Percentiles rank a stretch among this genome's conserved stretches.
phyloP scores from a whole-genome alignment of 148 eudicot genomes.

The Nepenthes mirabilis region DNA sequence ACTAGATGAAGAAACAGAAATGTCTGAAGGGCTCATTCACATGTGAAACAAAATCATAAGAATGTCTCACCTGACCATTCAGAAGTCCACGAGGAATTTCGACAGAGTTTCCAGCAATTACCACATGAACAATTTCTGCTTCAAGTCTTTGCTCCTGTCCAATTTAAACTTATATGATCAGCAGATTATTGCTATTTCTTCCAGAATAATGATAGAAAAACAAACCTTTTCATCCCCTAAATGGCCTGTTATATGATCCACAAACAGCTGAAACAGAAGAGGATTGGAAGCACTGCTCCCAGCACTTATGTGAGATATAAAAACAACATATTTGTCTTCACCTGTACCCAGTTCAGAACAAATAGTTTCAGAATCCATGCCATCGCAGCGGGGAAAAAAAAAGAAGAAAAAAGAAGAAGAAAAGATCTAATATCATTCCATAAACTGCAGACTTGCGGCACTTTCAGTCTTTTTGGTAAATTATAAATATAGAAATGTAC shows the following conservation, averaged over 20 bases:
- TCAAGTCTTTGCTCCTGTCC: constrained; percentile 76
- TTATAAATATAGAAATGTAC: too few relatives aligned
- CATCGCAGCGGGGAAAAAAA: background rate
- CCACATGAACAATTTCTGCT: constrained; percentile 83
- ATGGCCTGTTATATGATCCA: constrained; percentile 94
- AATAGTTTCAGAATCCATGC: background rate
- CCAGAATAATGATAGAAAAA: background rate
- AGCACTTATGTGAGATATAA: constrained; percentile 65
- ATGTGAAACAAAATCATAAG: background rate
- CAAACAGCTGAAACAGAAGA: constrained; percentile 77
- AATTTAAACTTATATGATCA: constrained; percentile 9
- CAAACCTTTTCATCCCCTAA: constrained; percentile 84
- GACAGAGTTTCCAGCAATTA: constrained; percentile 88
- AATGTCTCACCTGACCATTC: constrained; percentile 60
- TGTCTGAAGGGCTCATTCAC: background rate
- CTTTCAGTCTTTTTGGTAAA: too few relatives aligned
- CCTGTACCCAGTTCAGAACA: constrained; percentile 27
- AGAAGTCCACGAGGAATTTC: constrained; percentile 55
- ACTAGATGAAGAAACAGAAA: background rate
- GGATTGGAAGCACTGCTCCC: constrained; percentile 72
- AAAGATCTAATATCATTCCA: too few relatives aligned
- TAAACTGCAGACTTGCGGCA: too few relatives aligned
- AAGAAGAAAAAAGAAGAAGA: background rate
- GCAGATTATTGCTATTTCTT: constrained; percentile 1
- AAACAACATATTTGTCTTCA: constrained; percentile 82